Evolutionary conservation across 352 stramenopile species (phyloP).

Genomic region (Pythium coloratum): DNA sequence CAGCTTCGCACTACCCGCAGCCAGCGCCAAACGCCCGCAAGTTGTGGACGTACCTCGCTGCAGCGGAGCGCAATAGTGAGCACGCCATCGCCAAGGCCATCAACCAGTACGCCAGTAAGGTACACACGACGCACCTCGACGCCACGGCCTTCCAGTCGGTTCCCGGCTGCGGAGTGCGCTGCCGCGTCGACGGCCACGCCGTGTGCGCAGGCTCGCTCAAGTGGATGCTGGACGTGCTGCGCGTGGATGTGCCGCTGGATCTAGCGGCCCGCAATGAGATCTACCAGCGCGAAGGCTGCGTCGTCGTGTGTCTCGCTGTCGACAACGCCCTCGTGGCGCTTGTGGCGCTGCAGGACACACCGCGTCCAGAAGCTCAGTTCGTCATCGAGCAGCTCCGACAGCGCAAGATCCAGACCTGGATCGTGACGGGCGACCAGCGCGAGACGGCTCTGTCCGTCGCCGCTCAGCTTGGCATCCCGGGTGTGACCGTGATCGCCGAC

Average conservation of each 20-base stretch:
- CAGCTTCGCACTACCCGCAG: slow-evolving; percentile 2
- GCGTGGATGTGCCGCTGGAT: slow-evolving; percentile 42
- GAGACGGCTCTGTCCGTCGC: slow-evolving; percentile 60
- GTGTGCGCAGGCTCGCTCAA: slow-evolving; percentile 65
- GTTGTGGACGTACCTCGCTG: slow-evolving; percentile 49
- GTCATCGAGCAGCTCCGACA: slow-evolving; percentile 57
- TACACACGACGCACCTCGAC: slow-evolving; percentile 27
- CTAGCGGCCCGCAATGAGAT: slow-evolving; percentile 44
- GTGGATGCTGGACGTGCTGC: slow-evolving; percentile 59
- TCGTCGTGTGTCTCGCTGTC: slow-evolving; percentile 61
- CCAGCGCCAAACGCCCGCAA: slow-evolving; percentile 16
- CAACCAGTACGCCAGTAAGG: slow-evolving; percentile 38
- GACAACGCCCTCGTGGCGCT: slow-evolving; percentile 51
- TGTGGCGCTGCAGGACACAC: slow-evolving; percentile 53
- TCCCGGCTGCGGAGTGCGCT: slow-evolving; percentile 65
- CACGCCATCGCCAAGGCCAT: slow-evolving; percentile 68
- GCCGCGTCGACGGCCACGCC: slow-evolving; percentile 30
- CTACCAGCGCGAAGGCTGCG: slow-evolving; percentile 51
- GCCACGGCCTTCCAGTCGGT: slow-evolving; percentile 44
- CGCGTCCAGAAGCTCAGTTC: slow-evolving; percentile 48
- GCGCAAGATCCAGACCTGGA: slow-evolving; percentile 65
- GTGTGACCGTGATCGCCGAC: slow-evolving; percentile 60
- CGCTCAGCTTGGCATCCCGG: slow-evolving; percentile 44
- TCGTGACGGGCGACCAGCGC: slow-evolving; percentile 75
- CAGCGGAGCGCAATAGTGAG: slow-evolving; percentile 60